Base-by-base conservation (phyloP, 352 stramenopile genomes). In the Pelagophyceae sp. region DNA sequence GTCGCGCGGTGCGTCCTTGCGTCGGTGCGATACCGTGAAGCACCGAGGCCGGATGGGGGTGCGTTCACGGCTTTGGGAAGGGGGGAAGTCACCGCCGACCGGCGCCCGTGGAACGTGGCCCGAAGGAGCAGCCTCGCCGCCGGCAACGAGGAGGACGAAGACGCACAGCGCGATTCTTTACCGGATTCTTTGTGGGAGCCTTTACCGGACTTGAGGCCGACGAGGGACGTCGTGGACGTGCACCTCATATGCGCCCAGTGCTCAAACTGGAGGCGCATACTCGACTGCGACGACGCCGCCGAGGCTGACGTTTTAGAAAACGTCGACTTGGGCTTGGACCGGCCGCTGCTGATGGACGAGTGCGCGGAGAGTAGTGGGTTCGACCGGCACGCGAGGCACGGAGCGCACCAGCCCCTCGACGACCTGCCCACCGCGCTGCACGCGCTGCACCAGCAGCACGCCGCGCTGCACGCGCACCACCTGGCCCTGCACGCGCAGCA, bases 231-330 rank as follows among this genome's bases (percentile, higher is more conserved):
- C 6, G 27, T 67, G 11, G 29, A 33, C 58, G 23, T 67, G 11
- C 23, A 31, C 29, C 58, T 67, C 58, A 27, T 67, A 6, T 31
- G 58, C 58, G 58, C 31, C 58, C 23, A 15, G 11, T n/a, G 23
- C 58, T 33, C 23, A 27, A 11, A 6, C 58, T 67, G 23, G 58
- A 11, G 58, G 11, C 58, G 45, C 11, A 23, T 11, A 11, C 45
- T 67, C 58, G 58, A 67, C 58, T 31, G 58, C 58, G 15, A 60
- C 50, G 50, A n/a, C n/a, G n/a, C n/a, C n/a, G n/a, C n/a, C n/a
- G n/a, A n/a, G n/a, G n/a, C n/a, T n/a, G n/a, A n/a, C n/a, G n/a
- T n/a, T n/a, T n/a, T n/a, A n/a, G n/a, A n/a, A n/a, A n/a, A n/a
- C n/a, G n/a, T n/a, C n/a, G n/a, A n/a, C n/a, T n/a, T n/a, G n/a